Evolutionary conservation across 2,329 filamentous ascomycete genomes (phyloP).

Genomic region (Ophiostoma pallidulum): DNA sequence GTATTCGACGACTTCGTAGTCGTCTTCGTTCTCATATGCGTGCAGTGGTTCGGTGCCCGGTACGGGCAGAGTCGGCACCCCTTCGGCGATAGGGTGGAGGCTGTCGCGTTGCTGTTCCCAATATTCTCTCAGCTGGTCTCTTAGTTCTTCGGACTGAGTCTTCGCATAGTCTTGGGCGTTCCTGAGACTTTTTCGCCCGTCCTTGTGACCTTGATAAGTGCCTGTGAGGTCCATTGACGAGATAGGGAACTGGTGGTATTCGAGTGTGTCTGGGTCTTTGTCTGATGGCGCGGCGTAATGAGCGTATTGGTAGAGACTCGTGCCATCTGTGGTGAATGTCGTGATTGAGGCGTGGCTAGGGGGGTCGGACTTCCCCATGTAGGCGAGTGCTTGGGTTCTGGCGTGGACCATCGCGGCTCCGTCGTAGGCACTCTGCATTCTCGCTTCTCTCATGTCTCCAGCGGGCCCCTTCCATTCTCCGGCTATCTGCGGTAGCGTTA

Average conservation of each 20-base stretch:
- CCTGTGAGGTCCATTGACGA: conserved; percentile 10
- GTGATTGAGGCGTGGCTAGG: conserved; percentile 18
- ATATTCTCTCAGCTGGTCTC: conserved; percentile 6
- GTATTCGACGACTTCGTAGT: not conserved
- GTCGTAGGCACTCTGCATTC: too few species aligned
- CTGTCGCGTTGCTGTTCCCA: not conserved
- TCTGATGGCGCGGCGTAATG: conserved; percentile 18
- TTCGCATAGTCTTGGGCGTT: conserved; percentile 8
- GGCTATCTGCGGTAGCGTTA: conserved; percentile 21
- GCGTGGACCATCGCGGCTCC: conserved; percentile 22
- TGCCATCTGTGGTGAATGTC: conserved; percentile 22
- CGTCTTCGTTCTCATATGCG: not conserved
- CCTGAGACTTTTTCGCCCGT: conserved; percentile 3
- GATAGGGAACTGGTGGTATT: conserved; percentile 19
- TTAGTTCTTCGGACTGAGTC: conserved; percentile 8
- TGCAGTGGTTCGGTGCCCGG: not conserved
- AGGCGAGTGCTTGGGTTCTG: conserved; percentile 16
- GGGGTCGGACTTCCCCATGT: conserved; percentile 14
- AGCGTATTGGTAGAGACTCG: conserved; percentile 18
- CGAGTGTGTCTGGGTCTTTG: not conserved
- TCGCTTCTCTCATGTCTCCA: conserved; percentile 13
- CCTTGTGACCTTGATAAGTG: conserved; percentile 2
- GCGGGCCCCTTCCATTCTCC: conserved; percentile 19
- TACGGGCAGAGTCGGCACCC: not conserved
- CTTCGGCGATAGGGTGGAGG: not conserved